Evolutionary conservation across 2,329 filamentous ascomycete genomes (phyloP), one percentile per base, ranked within the genome.

Genomic region (Trichoderma semiorbis): DNA sequence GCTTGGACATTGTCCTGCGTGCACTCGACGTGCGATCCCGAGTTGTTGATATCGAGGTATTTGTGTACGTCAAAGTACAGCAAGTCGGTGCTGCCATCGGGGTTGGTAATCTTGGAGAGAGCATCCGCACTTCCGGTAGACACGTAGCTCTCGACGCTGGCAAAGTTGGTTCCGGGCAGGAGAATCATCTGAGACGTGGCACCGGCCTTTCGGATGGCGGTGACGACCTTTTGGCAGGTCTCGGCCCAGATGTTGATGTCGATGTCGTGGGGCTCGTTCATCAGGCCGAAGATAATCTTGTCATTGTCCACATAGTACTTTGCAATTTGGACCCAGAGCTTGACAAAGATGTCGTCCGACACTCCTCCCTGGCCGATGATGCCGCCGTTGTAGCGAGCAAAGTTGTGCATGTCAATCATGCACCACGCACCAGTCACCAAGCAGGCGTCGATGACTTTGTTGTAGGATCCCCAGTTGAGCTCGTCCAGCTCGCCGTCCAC

Each of bases 191-290:
- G 88, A 24, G 81, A 81, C 0, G 89, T 85, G n/a, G 90, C 90
- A n/a, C 90, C 90, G 3, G 88, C 86, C 55, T 85, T 79, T 57
- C 91, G 87, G 75, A 93, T 92, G 4, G 89, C 90, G 0, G 86
- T 89, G 1, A 93, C 90, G 18, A 84, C 89, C 14, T 83, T 84
- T 77, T 92, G 91, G 73, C 88, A 87, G 0, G 88, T 89, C 5
- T 83, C 78, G 0, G 87, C 89, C 90, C 90, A 92, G 1, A 80
- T 78, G 30, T 77, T 78, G 74, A 91, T 83, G 75, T 89, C 85
- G 70, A 88, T 79, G 67, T 89, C 86, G 78, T 91, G 89, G 7
- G 90, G 90, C 80, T 90, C 91, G 80, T 92, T 93, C 90, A 92
- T 92, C 58, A 92, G 78, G 16, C 89, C 90, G 74, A 92, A 92